Evolutionary conservation across 768 basidiomycete species (phyloP), one percentile per base, ranked within the genome.

Genomic region (Omphalotus guepiniiformis): DNA sequence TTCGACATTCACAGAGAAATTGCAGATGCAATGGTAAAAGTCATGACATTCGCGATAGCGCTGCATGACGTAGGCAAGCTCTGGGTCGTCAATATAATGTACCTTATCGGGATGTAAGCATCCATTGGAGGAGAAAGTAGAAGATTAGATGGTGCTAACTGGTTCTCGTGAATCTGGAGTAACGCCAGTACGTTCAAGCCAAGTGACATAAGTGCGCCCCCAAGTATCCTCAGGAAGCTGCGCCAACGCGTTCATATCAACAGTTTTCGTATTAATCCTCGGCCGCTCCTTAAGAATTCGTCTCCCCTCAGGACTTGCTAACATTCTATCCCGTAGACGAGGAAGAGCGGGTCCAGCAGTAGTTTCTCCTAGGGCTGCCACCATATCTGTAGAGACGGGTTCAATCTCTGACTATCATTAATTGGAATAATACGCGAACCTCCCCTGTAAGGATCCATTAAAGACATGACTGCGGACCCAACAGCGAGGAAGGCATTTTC

Each of bases 11-110:
- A 97, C 92, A 0, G 93, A 93, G 7, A 98, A 75, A 56, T 82
- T 82, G 69, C 83, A 83, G 51, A 98, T 77, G 58, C 89, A 90
- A 61, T 99, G 96, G 61, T 97, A 96, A 55, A 98, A 86, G 68
- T 99, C 95, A 66, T 99, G 96, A 53, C 88, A 95, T 69, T 99
- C 94, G 21, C 95, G 85, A 64, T 98, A 99, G 42, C 95, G 85
- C 55, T 94, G 91, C 88, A 99, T 92, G 47, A 98, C 89, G 64
- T 96, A 98, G 21, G 96, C 96, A 9, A 96, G 79, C 58, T 96
- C 94, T 2, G 93, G 93, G 58, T 97, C 92, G 59, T 88, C 80
- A 48, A 98, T 85, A 59, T 97, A 98, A 54, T 85, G 89, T 5
- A 96, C 94, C 94, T 97, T 27, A 3, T 26, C 7, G 23, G 19